Evolutionary conservation across 2,329 filamentous ascomycete species (phyloP).

Genomic region (Nigrospora oryzae): DNA sequence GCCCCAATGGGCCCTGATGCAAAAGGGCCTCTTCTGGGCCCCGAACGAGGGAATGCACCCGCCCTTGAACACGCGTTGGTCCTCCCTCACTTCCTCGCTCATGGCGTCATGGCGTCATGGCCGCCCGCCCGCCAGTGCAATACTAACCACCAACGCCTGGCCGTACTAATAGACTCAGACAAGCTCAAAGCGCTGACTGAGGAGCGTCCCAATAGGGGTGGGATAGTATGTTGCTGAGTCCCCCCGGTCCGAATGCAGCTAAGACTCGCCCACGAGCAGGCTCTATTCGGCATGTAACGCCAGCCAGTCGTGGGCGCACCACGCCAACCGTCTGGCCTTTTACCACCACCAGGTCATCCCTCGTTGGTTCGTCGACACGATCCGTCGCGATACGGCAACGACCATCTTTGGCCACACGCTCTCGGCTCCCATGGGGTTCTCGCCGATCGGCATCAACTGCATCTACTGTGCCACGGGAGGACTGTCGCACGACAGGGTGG

Average conservation of each 20-base stretch:
- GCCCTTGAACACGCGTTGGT: conserved; percentile 15
- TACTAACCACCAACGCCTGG: background rate
- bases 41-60: conserved; percentile 16
- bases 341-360: conserved; percentile 56
- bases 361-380: conserved; percentile 52
- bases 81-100: too few relatives aligned
- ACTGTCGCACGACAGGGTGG: conserved; percentile 49
- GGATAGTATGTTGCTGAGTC: conserved; percentile 31
- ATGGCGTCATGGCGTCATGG: too few relatives aligned
- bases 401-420: conserved; percentile 52
- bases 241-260: background rate
- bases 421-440: conserved; percentile 53
- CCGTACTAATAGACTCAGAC: conserved; percentile 42
- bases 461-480: conserved; percentile 55
- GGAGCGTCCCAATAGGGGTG: conserved; percentile 45
- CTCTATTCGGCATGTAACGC: conserved; percentile 50
- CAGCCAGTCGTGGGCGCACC: conserved; percentile 39
- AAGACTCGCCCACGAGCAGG: conserved; percentile 10
- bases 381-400: conserved; percentile 45
- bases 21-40: conserved; percentile 17
- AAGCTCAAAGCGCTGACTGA: conserved; percentile 51
- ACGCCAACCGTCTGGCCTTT: conserved; percentile 56
- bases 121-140: background rate
- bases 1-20: conserved; percentile 17
- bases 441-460: conserved; percentile 57